These are phyloP conservation scores for Ramalina intermedia DNA, from an alignment of 495 filamentous ascomycete genomes.

Conservation along the genomic window DNA sequence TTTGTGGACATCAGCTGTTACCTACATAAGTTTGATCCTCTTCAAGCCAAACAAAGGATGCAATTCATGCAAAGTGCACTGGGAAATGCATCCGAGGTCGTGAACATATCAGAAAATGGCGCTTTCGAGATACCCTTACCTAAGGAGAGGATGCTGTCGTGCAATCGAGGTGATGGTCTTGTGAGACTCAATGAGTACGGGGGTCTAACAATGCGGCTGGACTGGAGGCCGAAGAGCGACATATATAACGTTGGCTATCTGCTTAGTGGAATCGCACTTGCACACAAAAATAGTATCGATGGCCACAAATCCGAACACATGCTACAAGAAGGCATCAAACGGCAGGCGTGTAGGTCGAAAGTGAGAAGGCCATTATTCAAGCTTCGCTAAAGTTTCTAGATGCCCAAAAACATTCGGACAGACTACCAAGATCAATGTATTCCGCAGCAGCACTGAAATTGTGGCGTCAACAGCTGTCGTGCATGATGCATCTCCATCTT, in stretches of 20 bases:
- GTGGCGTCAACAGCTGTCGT: constrained; percentile 40
- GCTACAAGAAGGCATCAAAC: constrained; percentile 48
- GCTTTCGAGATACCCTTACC: constrained; percentile 62
- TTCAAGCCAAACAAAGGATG: constrained; percentile 53
- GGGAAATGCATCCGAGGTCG: constrained; percentile 43
- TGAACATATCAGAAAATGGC: constrained; percentile 48
- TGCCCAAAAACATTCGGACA: constrained; percentile 27
- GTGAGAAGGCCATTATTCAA: background rate
- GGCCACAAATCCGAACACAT: constrained; percentile 52
- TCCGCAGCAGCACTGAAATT: constrained; percentile 28
- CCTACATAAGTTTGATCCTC: constrained; percentile 43
- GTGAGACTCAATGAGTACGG: constrained; percentile 31
- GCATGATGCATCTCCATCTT: constrained; percentile 43
- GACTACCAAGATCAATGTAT: constrained; percentile 32
- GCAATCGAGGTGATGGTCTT: constrained; percentile 3
- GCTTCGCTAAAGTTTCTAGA: constrained; percentile 15
- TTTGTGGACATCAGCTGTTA: constrained; percentile 75
- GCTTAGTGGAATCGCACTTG: constrained; percentile 55
- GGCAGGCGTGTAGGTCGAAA: constrained; percentile 34
- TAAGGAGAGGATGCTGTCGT: constrained; percentile 28
- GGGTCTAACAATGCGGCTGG: constrained; percentile 37
- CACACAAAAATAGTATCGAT: constrained; percentile 47
- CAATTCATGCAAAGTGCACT: constrained; percentile 53
- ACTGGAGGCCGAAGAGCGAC: constrained; percentile 52
- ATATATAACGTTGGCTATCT: constrained; percentile 57